A percentile compares a stretch with the other conserved stretches of the same genome.
Conservation (phyloP, 495 filamentous ascomycete species). For the Penicillium arizonense region DNA sequence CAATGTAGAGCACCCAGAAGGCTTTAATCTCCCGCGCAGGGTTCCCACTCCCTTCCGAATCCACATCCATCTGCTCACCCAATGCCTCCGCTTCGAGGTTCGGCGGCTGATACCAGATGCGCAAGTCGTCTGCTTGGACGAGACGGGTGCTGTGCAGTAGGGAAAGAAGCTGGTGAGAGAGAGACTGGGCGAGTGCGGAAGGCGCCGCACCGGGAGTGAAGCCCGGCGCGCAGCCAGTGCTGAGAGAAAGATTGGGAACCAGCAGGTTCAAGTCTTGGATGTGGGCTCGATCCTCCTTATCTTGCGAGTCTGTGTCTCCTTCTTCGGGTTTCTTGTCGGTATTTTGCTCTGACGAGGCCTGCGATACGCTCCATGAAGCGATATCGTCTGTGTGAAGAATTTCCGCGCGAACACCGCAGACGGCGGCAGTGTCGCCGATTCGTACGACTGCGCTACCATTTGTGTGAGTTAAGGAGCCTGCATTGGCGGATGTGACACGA, state of each 20-base stretch:
- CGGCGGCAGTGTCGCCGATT: slow-evolving; percentile 82
- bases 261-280: slow-evolving; percentile 65
- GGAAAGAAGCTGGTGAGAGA: slow-evolving; percentile 72
- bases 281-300: slow-evolving; percentile 51
- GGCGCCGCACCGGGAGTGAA: slow-evolving; percentile 84
- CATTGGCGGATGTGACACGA: slow-evolving; percentile 69
- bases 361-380: slow-evolving; percentile 56
- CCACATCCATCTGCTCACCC: slow-evolving; percentile 46
- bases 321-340: slow-evolving; percentile 23
- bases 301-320: slow-evolving; percentile 14
- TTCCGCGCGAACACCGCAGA: slow-evolving; percentile 88
- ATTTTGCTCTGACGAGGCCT: slow-evolving; percentile 20
- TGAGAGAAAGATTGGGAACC: slow-evolving; percentile 88
- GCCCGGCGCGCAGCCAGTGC: slow-evolving; percentile 82
- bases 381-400: slow-evolving; percentile 71
- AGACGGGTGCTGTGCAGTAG: slow-evolving; percentile 68
- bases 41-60: slow-evolving; percentile 16
- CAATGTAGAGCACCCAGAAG: slow-evolving; percentile 93
- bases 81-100: slow-evolving; percentile 32
- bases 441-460: slow-evolving; percentile 87
- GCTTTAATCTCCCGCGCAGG: slow-evolving; percentile 60
- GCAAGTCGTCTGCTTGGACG: slow-evolving; percentile 59
- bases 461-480: slow-evolving; percentile 77
- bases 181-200: slow-evolving; percentile 73
- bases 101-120: slow-evolving; percentile 64